Evolutionary conservation across 768 basidiomycete genomes (phyloP).

Genomic region (Termitomyces sp.): DNA sequence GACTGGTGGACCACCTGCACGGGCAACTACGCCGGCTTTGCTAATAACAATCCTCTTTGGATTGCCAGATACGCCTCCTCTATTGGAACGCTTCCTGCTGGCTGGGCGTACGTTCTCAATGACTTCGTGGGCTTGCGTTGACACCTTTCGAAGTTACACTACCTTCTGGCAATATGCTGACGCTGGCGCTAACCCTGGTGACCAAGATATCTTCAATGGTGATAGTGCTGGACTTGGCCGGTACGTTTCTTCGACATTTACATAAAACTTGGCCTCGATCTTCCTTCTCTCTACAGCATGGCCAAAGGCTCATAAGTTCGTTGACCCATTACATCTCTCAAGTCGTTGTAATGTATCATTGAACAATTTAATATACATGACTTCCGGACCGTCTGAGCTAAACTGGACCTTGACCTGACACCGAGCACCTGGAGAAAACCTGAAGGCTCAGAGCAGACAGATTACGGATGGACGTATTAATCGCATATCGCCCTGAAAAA

Average conservation of each 20-base stretch:
- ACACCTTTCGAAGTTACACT: constrained; percentile 24
- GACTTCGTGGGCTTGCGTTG: not conserved
- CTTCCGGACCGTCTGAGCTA: not conserved
- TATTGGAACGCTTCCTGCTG: constrained; percentile 51
- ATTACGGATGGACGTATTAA: not conserved
- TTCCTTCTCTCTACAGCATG: not conserved
- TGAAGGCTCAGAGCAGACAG: not conserved
- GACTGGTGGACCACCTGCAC: constrained; percentile 69
- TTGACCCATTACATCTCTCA: not conserved
- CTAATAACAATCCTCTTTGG: constrained; percentile 50
- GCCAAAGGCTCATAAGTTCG: constrained; percentile 7
- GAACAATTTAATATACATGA: not conserved
- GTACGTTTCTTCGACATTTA: constrained; percentile 18
- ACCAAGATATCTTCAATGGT: constrained; percentile 54
- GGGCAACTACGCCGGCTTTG: constrained; percentile 48
- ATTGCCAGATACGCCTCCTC: constrained; percentile 47
- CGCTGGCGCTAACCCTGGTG: constrained; percentile 50
- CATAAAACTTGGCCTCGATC: not conserved
- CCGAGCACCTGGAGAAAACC: not conserved
- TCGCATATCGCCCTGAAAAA: not conserved
- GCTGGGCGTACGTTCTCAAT: constrained; percentile 37
- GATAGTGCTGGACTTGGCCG: constrained; percentile 33
- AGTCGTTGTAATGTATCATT: not conserved
- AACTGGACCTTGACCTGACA: no score
- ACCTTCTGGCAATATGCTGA: constrained; percentile 63